Evolutionary conservation across 1,284 basidiomycete genomes (phyloP).

Genomic region (Pyrrhoderma noxium): DNA sequence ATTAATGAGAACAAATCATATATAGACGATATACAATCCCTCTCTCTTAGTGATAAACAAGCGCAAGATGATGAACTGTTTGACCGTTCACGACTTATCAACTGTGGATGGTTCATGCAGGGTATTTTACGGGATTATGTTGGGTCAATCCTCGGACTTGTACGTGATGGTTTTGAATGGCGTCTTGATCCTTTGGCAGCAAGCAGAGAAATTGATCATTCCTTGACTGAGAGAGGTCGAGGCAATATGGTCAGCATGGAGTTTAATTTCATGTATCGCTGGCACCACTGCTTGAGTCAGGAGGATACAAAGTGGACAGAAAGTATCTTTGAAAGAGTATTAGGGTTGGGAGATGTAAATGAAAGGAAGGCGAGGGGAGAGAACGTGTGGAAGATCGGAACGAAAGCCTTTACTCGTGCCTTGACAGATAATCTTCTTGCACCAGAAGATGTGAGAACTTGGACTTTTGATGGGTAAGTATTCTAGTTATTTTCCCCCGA

Average conservation of each 20-base stretch:
- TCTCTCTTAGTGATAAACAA: constrained; percentile 31
- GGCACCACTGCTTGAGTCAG: constrained; percentile 63
- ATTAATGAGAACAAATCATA: constrained; percentile 70
- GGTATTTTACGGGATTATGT: constrained; percentile 71
- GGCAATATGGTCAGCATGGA: constrained; percentile 32
- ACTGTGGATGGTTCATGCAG: constrained; percentile 63
- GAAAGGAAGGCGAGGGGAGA: no score
- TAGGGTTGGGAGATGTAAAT: constrained; percentile 35
- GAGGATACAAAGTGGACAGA: constrained; percentile 58
- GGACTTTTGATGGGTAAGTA: constrained; percentile 49
- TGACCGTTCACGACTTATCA: constrained; percentile 70
- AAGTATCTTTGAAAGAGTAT: constrained; percentile 37
- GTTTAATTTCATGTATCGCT: constrained; percentile 81
- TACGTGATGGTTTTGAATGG: constrained; percentile 64
- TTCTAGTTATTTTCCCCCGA: neutral
- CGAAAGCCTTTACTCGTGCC: constrained; percentile 36
- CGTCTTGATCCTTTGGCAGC: constrained; percentile 42
- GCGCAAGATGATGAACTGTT: constrained; percentile 78
- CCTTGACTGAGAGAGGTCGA: constrained; percentile 21
- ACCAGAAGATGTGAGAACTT: constrained; percentile 36
- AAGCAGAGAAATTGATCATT: constrained; percentile 16
- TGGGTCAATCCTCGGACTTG: constrained; percentile 64
- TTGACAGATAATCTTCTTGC: constrained; percentile 5
- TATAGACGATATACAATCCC: constrained; percentile 38
- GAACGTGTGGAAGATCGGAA: constrained; percentile 30